Conservation (phyloP, 495 filamentous ascomycete species). For the Aspergillus avenaceus region DNA sequence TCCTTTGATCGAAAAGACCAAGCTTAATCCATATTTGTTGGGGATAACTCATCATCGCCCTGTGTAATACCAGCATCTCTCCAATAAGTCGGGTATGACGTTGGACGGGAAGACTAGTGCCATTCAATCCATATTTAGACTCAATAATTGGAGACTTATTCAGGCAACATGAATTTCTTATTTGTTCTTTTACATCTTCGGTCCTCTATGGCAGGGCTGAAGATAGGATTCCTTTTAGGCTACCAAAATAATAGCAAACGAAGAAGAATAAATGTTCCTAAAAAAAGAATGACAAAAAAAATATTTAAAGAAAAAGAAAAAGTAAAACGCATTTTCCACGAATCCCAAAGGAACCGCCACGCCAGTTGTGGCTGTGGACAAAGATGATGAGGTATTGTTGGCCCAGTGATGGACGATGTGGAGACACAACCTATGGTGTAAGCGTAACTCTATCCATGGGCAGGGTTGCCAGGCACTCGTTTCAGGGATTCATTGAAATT, state of each 20-base stretch:
- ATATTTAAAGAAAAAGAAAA: slow-evolving; percentile 4
- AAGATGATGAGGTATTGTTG: slow-evolving; percentile 20
- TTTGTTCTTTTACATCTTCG: neutral
- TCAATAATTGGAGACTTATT: neutral
- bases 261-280: neutral
- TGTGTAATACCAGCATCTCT: no score
- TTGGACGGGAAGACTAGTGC: no score
- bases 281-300: slow-evolving; percentile 2
- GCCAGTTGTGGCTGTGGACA: slow-evolving; percentile 14
- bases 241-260: no score
- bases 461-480: slow-evolving; percentile 1
- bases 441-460: slow-evolving; percentile 7
- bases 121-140: no score
- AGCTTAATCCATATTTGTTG: no score
- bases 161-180: neutral
- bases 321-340: neutral
- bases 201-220: neutral
- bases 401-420: slow-evolving; percentile 28
- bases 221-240: neutral
- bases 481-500: slow-evolving; percentile 3
- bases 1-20: no score
- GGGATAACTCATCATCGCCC: no score
- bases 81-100: neutral
- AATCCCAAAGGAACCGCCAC: slow-evolving; percentile 14
- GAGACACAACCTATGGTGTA: slow-evolving; percentile 8